Conservation (phyloP, 2,329 filamentous ascomycete species). For the Penicillium glabrum region DNA sequence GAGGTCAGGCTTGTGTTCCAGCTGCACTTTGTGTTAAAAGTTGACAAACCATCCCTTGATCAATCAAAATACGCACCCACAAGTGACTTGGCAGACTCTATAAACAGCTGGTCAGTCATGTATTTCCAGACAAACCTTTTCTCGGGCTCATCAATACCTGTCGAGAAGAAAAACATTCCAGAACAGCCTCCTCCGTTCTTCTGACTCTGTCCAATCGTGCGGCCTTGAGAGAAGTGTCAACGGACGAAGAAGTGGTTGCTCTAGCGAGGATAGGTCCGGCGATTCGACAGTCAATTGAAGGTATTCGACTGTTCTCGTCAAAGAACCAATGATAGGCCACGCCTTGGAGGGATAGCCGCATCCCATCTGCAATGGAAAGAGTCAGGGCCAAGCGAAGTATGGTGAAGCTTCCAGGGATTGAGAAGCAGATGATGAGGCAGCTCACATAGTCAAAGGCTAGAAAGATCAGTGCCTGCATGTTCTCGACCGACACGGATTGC, state of each 20-base stretch:
- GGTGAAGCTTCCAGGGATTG: not conserved
- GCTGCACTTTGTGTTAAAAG: not conserved
- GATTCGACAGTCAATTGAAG: constrained; percentile 33
- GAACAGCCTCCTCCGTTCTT: constrained; percentile 41
- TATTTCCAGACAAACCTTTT: not conserved
- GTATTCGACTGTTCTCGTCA: not conserved
- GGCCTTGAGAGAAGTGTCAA: constrained; percentile 28
- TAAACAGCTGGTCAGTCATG: not conserved
- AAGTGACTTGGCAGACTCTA: not conserved
- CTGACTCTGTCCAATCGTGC: constrained; percentile 34
- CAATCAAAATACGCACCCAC: not conserved
- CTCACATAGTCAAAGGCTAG: constrained; percentile 41
- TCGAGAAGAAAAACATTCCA: constrained; percentile 44
- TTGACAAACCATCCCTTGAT: no score
- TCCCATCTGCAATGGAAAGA: not conserved
- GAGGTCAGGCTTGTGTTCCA: constrained; percentile 1
- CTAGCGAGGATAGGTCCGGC: constrained; percentile 22
- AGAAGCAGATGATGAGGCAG: not conserved
- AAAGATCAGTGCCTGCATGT: constrained; percentile 29
- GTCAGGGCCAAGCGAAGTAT: not conserved
- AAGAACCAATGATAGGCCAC: not conserved
- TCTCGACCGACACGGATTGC: constrained; percentile 25
- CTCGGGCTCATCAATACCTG: constrained; percentile 33
- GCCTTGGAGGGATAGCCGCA: not conserved
- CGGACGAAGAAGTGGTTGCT: constrained; percentile 23